Percentiles rank a stretch among this genome's conserved stretches.
Evolutionary conservation across 768 basidiomycete species (phyloP).

Genomic region (Psilocybe cubensis): DNA sequence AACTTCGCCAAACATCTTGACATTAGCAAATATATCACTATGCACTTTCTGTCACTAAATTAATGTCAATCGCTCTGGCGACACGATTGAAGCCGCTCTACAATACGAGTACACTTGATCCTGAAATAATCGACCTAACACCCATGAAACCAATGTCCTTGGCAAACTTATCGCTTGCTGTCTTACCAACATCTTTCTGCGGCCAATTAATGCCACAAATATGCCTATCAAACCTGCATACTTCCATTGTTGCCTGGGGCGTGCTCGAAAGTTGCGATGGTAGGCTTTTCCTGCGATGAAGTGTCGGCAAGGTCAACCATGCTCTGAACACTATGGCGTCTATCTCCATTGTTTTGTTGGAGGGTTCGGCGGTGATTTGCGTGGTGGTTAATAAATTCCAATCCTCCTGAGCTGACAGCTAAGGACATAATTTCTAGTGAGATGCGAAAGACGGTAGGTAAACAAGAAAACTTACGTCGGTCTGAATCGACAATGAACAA

Average conservation of each 20-base stretch:
- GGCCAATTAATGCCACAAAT: neutral
- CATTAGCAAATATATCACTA: neutral
- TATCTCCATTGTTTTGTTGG: conserved; percentile 12
- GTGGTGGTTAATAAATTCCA: conserved; percentile 25
- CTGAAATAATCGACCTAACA: neutral
- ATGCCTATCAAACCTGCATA: neutral
- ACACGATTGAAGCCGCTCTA: neutral
- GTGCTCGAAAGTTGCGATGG: conserved; percentile 17
- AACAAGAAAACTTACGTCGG: conserved; percentile 45
- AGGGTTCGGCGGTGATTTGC: conserved; percentile 24
- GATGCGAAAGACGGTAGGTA: neutral
- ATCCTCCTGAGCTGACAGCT: conserved; percentile 25
- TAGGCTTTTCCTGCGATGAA: conserved; percentile 22
- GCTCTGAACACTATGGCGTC: conserved; percentile 18
- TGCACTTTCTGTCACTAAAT: neutral
- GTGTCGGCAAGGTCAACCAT: conserved; percentile 16
- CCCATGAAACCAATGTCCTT: neutral
- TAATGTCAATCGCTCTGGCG: neutral
- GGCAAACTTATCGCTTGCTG: neutral
- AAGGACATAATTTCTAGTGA: neutral
- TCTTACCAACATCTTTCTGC: neutral
- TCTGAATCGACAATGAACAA: conserved; percentile 60
- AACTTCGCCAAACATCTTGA: no score
- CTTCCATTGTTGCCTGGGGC: neutral
- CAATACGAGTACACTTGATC: neutral